Evolutionary conservation across 2,329 filamentous ascomycete species (phyloP).

Genomic region (Pestalotiopsis sp.): DNA sequence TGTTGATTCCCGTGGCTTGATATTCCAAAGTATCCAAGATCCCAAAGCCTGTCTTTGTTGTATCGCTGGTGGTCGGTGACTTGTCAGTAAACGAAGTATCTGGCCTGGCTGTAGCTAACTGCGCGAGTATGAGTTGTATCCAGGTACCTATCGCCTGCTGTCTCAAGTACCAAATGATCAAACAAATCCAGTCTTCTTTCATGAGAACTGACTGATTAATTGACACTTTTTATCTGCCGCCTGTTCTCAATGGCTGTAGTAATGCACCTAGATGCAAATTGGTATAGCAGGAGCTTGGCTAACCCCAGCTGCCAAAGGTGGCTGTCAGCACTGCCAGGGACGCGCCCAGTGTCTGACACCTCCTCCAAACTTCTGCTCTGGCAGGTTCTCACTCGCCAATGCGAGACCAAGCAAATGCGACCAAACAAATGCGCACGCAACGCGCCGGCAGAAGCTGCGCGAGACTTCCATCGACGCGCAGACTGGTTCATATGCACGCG

Average conservation of each 20-base stretch:
- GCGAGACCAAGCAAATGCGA: slow-evolving; percentile 5
- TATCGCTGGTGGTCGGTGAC: too few species aligned
- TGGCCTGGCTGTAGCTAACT: too few species aligned
- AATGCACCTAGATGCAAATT: background rate
- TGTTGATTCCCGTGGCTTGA: background rate
- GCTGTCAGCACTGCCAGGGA: background rate
- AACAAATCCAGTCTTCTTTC: too few species aligned
- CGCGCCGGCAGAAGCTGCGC: background rate
- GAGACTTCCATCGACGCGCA: background rate
- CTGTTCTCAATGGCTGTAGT: too few species aligned
- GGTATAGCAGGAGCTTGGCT: background rate
- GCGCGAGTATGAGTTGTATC: too few species aligned
- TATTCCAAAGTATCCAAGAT: too few species aligned
- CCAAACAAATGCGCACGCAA: background rate
- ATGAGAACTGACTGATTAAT: too few species aligned
- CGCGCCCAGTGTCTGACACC: background rate
- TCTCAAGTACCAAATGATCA: too few species aligned
- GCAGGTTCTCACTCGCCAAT: background rate
- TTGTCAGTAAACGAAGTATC: too few species aligned
- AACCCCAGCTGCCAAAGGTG: background rate
- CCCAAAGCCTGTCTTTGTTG: too few species aligned
- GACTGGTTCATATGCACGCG: background rate
- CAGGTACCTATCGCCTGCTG: too few species aligned
- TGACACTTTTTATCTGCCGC: too few species aligned
- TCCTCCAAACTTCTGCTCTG: background rate